Evolutionary conservation across 805 yeast genomes (phyloP).

Genomic region (Lipomyces kockii): DNA sequence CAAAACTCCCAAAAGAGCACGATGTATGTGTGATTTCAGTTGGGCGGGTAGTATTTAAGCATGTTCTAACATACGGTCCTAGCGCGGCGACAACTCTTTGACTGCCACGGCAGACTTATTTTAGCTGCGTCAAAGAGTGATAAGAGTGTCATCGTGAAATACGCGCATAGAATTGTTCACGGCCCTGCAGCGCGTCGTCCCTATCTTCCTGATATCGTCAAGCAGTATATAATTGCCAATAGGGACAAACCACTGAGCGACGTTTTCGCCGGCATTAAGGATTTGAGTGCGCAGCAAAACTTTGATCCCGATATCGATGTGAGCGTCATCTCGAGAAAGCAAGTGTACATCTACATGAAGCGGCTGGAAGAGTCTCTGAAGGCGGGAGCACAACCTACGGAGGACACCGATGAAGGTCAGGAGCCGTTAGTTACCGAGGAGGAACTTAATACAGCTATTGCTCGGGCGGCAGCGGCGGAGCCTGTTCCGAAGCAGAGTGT

Average conservation of each 20-base stretch:
- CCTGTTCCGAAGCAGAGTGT: not conserved
- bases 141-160: slow-evolving; percentile 25
- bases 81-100: slow-evolving; percentile 25
- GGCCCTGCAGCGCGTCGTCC: slow-evolving; percentile 31
- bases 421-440: not conserved
- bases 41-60: not conserved
- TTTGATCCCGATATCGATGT: slow-evolving; percentile 22
- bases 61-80: not conserved
- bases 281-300: not conserved
- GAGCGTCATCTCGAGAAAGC: slow-evolving; percentile 24
- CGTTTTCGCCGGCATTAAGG: slow-evolving; percentile 22
- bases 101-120: slow-evolving; percentile 34
- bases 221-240: slow-evolving; percentile 21
- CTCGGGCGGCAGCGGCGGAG: not conserved
- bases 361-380: slow-evolving; percentile 11
- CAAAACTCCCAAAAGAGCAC: slow-evolving; percentile 26
- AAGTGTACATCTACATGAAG: slow-evolving; percentile 29
- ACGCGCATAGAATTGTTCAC: slow-evolving; percentile 30
- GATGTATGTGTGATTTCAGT: slow-evolving; percentile 10
- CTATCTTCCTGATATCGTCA: slow-evolving; percentile 29
- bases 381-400: not conserved
- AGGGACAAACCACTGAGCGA: slow-evolving; percentile 24
- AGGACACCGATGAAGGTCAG: not conserved
- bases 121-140: slow-evolving; percentile 28
- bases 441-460: not conserved